These are phyloP conservation scores for Phytophthora megakarya DNA, from an alignment of 352 stramenopile species.

Conservation along the genomic window DNA sequence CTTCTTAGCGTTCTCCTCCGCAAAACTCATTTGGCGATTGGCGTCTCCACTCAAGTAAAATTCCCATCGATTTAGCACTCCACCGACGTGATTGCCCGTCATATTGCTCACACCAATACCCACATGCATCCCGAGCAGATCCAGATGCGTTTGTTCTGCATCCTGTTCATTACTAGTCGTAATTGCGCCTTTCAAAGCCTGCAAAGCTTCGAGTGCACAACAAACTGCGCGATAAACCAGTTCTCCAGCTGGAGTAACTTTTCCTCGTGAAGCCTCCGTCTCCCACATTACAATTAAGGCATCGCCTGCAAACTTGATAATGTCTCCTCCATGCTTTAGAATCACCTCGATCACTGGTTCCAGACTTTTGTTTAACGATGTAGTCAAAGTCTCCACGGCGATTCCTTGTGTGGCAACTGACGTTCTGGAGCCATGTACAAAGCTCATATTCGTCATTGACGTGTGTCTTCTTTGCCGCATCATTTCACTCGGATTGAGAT, in stretches of 20 bases:
- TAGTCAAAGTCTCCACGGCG: conserved; percentile 74
- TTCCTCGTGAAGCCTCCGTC: conserved; percentile 52
- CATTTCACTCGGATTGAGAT: conserved; percentile 35
- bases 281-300: conserved; percentile 86
- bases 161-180: conserved; percentile 12
- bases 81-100: conserved; percentile 82
- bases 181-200: conserved; percentile 36
- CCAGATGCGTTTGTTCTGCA: conserved; percentile 15
- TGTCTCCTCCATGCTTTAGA: conserved; percentile 70
- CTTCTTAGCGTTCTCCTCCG: conserved; percentile 69
- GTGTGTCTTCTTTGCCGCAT: conserved; percentile 52
- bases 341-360: conserved; percentile 83
- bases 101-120: conserved; percentile 80
- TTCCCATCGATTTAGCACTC: conserved; percentile 84
- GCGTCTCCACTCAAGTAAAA: conserved; percentile 86
- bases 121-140: conserved; percentile 78
- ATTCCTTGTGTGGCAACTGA: conserved; percentile 55
- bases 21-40: conserved; percentile 80
- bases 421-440: conserved; percentile 55
- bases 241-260: conserved; percentile 44
- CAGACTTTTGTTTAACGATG: conserved; percentile 78
- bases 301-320: conserved; percentile 86
- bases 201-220: conserved; percentile 65
- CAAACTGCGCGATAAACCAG: conserved; percentile 61
- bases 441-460: conserved; percentile 40